A percentile compares a stretch with the other conserved stretches of the same genome.
These are phyloP conservation scores for Metschnikowia bowlesiae DNA, from an alignment of 805 yeast species.

Conservation along the genomic window DNA sequence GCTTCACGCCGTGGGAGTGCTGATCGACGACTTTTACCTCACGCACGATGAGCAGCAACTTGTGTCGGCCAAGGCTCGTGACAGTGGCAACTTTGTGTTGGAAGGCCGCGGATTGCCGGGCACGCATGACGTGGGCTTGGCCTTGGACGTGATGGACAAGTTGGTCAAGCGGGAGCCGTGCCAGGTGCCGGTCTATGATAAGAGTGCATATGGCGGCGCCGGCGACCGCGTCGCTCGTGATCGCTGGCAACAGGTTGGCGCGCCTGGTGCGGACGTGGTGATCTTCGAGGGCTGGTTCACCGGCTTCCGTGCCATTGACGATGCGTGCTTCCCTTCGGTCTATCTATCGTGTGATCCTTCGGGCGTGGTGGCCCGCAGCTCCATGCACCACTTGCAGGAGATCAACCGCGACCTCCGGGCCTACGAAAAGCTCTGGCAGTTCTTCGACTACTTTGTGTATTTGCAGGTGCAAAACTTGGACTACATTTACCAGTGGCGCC, in stretches of 20 bases:
- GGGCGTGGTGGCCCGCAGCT: conserved; percentile 18
- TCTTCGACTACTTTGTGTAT: conserved; percentile 57
- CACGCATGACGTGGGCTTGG: conserved; percentile 70
- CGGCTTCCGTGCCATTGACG: conserved; percentile 51
- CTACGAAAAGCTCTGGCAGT: conserved; percentile 54
- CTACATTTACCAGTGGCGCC: conserved; percentile 75
- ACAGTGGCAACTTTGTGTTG: conserved; percentile 46
- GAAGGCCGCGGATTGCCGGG: conserved; percentile 91
- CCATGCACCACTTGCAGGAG: conserved; percentile 25
- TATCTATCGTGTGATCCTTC: conserved; percentile 19
- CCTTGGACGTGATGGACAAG: conserved; percentile 31
- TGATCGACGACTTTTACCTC: conserved; percentile 84
- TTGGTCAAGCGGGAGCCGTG: conserved; percentile 22
- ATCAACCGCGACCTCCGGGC: conserved; percentile 50
- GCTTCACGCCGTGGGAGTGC: conserved; percentile 45
- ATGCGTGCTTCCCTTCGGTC: conserved; percentile 17
- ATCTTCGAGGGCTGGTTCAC: conserved; percentile 93
- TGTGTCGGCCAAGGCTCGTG: conserved; percentile 31
- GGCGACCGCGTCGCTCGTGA: conserved; percentile 63
- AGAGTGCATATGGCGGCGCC: conserved; percentile 61
- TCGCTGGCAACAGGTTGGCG: conserved; percentile 32
- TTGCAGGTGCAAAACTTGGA: conserved; percentile 55
- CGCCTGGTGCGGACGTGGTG: conserved; percentile 53
- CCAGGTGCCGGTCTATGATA: conserved; percentile 69
- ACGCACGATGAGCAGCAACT: conserved; percentile 55